Percentiles rank a stretch among this genome's conserved stretches.
Evolutionary conservation across 495 filamentous ascomycete species (phyloP).

Genomic region (Pyrenula aspistea): DNA sequence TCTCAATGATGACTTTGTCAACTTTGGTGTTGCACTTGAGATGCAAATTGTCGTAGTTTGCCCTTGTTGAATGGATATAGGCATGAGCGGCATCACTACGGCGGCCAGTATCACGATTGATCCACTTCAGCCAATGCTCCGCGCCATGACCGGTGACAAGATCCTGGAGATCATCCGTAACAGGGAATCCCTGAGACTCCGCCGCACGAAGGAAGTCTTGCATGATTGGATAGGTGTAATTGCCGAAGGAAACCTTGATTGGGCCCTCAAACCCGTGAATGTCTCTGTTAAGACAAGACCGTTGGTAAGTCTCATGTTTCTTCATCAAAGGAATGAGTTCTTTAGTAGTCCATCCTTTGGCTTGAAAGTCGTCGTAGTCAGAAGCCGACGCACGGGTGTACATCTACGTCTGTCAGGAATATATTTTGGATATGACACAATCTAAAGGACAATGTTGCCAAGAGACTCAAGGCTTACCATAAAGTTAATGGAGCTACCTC

Average conservation of each 20-base stretch:
- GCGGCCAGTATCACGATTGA: slow-evolving; percentile 49
- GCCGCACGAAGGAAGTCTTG: slow-evolving; percentile 72
- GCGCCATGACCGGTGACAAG: slow-evolving; percentile 39
- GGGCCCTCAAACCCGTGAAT: slow-evolving; percentile 70
- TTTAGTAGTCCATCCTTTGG: slow-evolving; percentile 70
- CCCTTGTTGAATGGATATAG: slow-evolving; percentile 58
- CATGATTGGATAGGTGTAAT: slow-evolving; percentile 59
- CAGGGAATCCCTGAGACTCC: slow-evolving; percentile 65
- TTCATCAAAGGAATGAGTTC: slow-evolving; percentile 71
- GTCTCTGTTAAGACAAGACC: slow-evolving; percentile 62
- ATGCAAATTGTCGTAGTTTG: slow-evolving; percentile 58
- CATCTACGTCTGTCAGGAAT: slow-evolving; percentile 39
- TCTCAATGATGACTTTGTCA: slow-evolving; percentile 69
- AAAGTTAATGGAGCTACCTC: slow-evolving; percentile 73
- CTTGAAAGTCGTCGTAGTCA: slow-evolving; percentile 76
- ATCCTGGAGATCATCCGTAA: slow-evolving; percentile 58
- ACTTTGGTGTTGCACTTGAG: slow-evolving; percentile 70
- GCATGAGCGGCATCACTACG: slow-evolving; percentile 63
- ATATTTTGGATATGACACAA: background rate
- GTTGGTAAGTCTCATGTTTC: slow-evolving; percentile 77
- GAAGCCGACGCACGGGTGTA: slow-evolving; percentile 73
- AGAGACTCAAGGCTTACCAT: slow-evolving; percentile 36
- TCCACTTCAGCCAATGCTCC: slow-evolving; percentile 49
- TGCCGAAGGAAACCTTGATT: slow-evolving; percentile 79
- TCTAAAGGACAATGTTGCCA: background rate